These are phyloP conservation scores for Apocynum venetum DNA, from an alignment of 257 asterid species.

Conservation along the genomic window DNA sequence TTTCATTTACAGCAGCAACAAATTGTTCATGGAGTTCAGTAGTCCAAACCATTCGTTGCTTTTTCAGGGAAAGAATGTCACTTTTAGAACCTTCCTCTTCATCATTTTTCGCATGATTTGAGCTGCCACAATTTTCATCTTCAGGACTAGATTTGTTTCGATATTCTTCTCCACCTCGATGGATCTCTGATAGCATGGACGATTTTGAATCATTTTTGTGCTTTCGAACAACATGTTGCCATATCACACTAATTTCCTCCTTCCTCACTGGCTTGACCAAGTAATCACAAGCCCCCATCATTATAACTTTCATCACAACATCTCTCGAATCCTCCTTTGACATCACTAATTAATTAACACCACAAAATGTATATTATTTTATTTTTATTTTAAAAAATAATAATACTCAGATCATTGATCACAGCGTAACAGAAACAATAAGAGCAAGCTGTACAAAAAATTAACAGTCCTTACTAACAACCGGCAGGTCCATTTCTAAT, in stretches of 20 bases:
- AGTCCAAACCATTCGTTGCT: slow-evolving; percentile 63
- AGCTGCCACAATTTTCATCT: slow-evolving; percentile 1
- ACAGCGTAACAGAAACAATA: background rate
- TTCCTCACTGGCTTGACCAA: slow-evolving; percentile 14
- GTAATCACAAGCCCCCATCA: slow-evolving; percentile 17
- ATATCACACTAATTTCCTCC: slow-evolving; percentile 17
- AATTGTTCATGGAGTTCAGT: slow-evolving; percentile 58
- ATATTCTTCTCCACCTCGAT: background rate
- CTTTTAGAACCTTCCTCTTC: slow-evolving; percentile 34
- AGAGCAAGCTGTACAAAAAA: background rate
- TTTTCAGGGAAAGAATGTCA: slow-evolving; percentile 37
- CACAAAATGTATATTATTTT: too few species aligned
- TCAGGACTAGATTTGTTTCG: background rate
- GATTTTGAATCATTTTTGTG: background rate
- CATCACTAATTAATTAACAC: slow-evolving; percentile 1
- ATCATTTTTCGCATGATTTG: slow-evolving; percentile 23
- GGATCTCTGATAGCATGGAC: background rate
- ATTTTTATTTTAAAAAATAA: too few species aligned
- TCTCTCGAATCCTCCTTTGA: slow-evolving; percentile 7
- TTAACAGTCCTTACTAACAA: slow-evolving; percentile 37
- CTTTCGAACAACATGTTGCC: slow-evolving; percentile 24
- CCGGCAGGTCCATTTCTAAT: slow-evolving; percentile 49
- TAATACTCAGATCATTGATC: too few species aligned
- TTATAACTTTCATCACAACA: slow-evolving; percentile 4
- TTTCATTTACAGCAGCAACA: slow-evolving; percentile 46